Conservation (phyloP, 1,284 basidiomycete genomes). For the Apiotrichum mycotoxinovorans region DNA sequence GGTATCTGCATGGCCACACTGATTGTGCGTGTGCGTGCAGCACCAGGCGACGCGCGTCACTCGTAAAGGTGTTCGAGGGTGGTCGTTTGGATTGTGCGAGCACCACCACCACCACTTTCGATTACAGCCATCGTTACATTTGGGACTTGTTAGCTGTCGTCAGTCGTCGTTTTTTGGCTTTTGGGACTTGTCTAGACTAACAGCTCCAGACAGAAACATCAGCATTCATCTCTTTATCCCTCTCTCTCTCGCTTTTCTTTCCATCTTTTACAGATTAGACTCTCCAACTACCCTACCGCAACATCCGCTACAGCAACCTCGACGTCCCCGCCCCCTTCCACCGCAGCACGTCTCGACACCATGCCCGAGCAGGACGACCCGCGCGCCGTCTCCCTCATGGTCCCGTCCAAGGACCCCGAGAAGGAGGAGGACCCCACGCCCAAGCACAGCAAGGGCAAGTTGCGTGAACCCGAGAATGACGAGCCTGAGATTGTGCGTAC, state of each 20-base stretch:
- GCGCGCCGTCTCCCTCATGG: slow-evolving; percentile 43
- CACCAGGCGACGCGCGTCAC: not conserved
- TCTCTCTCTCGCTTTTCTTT: no score
- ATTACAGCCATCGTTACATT: not conserved
- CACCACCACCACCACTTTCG: not conserved
- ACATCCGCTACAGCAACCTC: not conserved
- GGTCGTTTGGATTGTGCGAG: no score
- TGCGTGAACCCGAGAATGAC: slow-evolving; percentile 51
- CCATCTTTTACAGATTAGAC: not conserved
- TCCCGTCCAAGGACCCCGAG: slow-evolving; percentile 52
- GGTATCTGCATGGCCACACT: not conserved
- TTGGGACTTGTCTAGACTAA: no score
- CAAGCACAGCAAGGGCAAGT: slow-evolving; percentile 49
- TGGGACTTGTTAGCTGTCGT: no score
- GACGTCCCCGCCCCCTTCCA: not conserved
- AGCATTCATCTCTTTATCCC: not conserved
- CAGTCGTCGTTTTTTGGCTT: not conserved
- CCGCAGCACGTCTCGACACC: not conserved
- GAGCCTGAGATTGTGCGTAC: slow-evolving; percentile 82
- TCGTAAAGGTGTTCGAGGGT: no score
- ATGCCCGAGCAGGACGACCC: slow-evolving; percentile 31
- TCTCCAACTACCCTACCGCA: not conserved
- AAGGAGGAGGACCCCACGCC: slow-evolving; percentile 51
- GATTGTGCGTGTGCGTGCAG: no score
- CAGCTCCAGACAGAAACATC: no score